Conservation (phyloP, 805 yeast species). For the Lipomyces mesembrius region DNA sequence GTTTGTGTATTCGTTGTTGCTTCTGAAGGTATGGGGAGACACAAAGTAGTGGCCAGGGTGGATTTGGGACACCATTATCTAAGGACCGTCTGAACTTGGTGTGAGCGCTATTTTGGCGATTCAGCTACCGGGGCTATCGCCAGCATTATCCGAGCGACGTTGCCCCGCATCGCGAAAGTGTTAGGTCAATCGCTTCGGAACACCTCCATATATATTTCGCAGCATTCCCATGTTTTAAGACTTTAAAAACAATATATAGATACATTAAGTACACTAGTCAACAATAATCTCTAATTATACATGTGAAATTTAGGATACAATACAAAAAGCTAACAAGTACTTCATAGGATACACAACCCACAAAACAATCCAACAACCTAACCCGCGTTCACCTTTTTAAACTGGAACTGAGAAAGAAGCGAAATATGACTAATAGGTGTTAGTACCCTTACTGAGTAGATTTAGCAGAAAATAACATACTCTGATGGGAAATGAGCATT, state of each 20-base stretch:
- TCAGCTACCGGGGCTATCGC: background rate
- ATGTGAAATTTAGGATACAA: background rate
- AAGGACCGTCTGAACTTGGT: background rate
- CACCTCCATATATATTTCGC: background rate
- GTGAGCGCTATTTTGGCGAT: background rate
- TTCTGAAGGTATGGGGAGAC: background rate
- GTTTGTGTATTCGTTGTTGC: background rate
- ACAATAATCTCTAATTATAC: background rate
- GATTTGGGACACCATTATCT: slow-evolving; percentile 1
- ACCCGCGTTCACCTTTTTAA: slow-evolving; percentile 17
- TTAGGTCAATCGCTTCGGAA: background rate
- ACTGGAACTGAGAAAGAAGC: slow-evolving; percentile 33
- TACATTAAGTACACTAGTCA: background rate
- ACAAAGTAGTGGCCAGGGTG: background rate
- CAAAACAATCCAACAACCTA: background rate
- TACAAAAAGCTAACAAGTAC: slow-evolving; percentile 5
- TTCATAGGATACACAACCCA: background rate
- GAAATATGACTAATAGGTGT: slow-evolving; percentile 28
- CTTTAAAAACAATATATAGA: background rate
- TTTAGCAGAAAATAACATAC: slow-evolving; percentile 11
- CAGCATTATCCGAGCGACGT: background rate
- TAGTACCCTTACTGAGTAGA: background rate
- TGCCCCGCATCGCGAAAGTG: background rate
- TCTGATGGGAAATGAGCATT: slow-evolving; percentile 77
- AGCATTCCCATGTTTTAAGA: background rate